phyloP scores from a whole-genome alignment of 2,329 filamentous ascomycete species.

The Aspergillus floridensis region DNA sequence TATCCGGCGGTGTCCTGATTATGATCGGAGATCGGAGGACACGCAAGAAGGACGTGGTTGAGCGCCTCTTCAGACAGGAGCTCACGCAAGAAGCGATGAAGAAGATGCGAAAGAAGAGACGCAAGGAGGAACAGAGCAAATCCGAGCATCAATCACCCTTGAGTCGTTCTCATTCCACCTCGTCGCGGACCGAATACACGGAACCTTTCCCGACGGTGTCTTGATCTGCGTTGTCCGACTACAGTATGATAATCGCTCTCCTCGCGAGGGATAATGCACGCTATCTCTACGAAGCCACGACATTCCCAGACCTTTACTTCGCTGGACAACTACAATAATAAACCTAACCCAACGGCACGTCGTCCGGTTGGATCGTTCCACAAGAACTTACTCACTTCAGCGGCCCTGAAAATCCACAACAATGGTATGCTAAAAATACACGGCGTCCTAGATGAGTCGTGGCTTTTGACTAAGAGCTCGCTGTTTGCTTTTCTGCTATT shows the following conservation, averaged over 20 bases:
- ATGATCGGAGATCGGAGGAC: slow-evolving; percentile 72
- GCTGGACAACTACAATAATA: neutral
- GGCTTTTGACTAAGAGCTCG: neutral
- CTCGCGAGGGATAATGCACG: too few relatives aligned
- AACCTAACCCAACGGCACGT: too few relatives aligned
- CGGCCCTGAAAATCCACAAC: too few relatives aligned
- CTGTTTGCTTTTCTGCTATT: neutral
- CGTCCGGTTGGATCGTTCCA: too few relatives aligned
- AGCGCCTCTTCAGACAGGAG: slow-evolving; percentile 72
- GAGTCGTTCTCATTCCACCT: slow-evolving; percentile 13
- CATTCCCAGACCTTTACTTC: too few relatives aligned
- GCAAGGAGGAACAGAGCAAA: slow-evolving; percentile 25
- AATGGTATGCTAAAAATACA: too few relatives aligned
- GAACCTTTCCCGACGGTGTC: neutral
- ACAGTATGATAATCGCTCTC: too few relatives aligned
- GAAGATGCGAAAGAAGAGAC: slow-evolving; percentile 52
- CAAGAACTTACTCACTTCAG: too few relatives aligned
- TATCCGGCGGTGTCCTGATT: slow-evolving; percentile 73
- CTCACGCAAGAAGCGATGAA: slow-evolving; percentile 66
- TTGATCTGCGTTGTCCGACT: neutral
- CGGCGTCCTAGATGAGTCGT: neutral
- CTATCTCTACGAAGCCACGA: too few relatives aligned
- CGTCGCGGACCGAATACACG: neutral
- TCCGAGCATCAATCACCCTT: slow-evolving; percentile 17
- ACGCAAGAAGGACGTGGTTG: slow-evolving; percentile 80